A percentile compares a stretch with the other conserved stretches of the same genome.
These are phyloP conservation scores for Arxiozyma bovina DNA, from an alignment of 1,139 yeast species.

Conservation along the genomic window DNA sequence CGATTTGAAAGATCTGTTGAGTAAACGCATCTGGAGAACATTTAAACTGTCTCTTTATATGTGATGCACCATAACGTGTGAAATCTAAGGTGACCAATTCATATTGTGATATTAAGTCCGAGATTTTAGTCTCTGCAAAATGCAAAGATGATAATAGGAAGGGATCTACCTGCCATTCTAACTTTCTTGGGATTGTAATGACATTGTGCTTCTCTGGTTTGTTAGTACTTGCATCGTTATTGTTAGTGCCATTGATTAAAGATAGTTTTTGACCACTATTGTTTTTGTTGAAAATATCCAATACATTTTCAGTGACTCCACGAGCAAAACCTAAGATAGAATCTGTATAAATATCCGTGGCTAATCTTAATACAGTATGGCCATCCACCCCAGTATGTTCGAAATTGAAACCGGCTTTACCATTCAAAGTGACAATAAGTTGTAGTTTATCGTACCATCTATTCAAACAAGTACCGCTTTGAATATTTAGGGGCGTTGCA, in stretches of 20 bases:
- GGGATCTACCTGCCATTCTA: slow-evolving; percentile 79
- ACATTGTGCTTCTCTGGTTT: slow-evolving; percentile 27
- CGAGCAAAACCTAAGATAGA: slow-evolving; percentile 80
- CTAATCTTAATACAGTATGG: slow-evolving; percentile 82
- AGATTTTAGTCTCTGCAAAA: slow-evolving; percentile 83
- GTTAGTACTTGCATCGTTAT: background rate
- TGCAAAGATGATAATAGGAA: slow-evolving; percentile 73
- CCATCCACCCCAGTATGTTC: slow-evolving; percentile 97
- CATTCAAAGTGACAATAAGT: slow-evolving; percentile 80
- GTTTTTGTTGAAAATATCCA: slow-evolving; percentile 34
- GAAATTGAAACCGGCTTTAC: slow-evolving; percentile 87
- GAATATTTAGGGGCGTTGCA: slow-evolving; percentile 52
- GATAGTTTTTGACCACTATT: background rate
- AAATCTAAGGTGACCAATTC: slow-evolving; percentile 80
- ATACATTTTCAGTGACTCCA: slow-evolving; percentile 72
- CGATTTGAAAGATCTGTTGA: slow-evolving; percentile 91
- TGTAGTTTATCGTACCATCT: slow-evolving; percentile 93
- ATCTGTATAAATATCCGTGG: slow-evolving; percentile 84
- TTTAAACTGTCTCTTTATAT: slow-evolving; percentile 67
- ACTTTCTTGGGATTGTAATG: slow-evolving; percentile 68
- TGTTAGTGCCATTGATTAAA: background rate
- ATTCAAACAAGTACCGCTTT: slow-evolving; percentile 88
- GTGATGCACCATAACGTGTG: slow-evolving; percentile 63
- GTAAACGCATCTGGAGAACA: slow-evolving; percentile 91
- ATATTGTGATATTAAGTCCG: slow-evolving; percentile 82